These are phyloP conservation scores for Chalciporus piperatus DNA, from an alignment of 768 basidiomycete species.

Conservation along the genomic window DNA sequence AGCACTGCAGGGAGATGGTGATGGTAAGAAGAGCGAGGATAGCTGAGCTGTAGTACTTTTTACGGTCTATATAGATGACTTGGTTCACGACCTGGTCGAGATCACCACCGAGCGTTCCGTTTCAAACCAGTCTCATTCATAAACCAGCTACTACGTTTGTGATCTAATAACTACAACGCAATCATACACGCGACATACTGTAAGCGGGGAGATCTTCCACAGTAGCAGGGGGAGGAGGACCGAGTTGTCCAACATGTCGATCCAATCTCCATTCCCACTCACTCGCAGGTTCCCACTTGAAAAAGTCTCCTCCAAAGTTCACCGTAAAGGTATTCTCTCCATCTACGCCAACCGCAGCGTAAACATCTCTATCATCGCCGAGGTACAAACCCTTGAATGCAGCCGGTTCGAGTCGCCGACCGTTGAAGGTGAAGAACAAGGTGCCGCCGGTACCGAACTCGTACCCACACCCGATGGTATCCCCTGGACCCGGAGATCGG, in stretches of 20 bases:
- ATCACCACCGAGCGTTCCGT: too few species aligned
- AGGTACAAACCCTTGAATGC: slow-evolving; percentile 62
- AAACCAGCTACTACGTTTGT: too few species aligned
- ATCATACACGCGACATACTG: background rate
- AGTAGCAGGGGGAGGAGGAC: slow-evolving; percentile 7
- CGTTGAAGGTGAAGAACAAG: slow-evolving; percentile 68
- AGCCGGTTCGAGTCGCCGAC: slow-evolving; percentile 43
- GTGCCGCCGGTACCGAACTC: slow-evolving; percentile 45
- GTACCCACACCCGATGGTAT: slow-evolving; percentile 64
- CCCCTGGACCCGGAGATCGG: slow-evolving; percentile 39
- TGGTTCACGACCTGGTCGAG: too few species aligned
- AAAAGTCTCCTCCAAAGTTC: slow-evolving; percentile 62
- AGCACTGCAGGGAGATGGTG: too few species aligned
- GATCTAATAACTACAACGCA: too few species aligned
- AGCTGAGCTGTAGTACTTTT: too few species aligned
- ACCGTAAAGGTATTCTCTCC: slow-evolving; percentile 48
- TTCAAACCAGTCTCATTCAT: too few species aligned
- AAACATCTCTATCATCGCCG: slow-evolving; percentile 50
- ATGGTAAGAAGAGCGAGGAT: too few species aligned
- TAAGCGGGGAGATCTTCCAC: slow-evolving; percentile 44
- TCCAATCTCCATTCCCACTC: slow-evolving; percentile 66
- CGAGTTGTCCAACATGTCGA: slow-evolving; percentile 52
- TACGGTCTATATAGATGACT: too few species aligned
- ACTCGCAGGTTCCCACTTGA: slow-evolving; percentile 63
- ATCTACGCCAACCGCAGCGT: slow-evolving; percentile 62